Base-by-base conservation (phyloP, 1,284 basidiomycete genomes). In the Xerocomus amazonicus region DNA sequence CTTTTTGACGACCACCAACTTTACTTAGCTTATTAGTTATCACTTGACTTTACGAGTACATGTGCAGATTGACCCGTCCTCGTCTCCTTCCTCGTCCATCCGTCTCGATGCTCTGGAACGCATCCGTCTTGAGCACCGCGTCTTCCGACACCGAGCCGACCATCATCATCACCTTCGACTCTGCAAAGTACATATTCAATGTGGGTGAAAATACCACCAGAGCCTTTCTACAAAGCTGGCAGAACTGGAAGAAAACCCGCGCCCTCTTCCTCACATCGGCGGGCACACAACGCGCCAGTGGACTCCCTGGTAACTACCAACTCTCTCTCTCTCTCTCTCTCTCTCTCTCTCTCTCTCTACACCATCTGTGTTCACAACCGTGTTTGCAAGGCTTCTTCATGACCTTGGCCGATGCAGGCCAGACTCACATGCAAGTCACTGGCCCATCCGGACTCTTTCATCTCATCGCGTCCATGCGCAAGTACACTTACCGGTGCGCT, bases 181-280 rank as follows among this genome's bases (percentile, higher is more conserved):
- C 81, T 43, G 83, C 78, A 7, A 87, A 90, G 60, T 95, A 93
- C 59, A 74, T 94, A 45, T 92, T 96, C 75, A 94, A 95, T 67
- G 83, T 77, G 3, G 84, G 89, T 6, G 92, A 96, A 65, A 90
- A 87, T 48, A 85, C 86, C 0, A 84, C 84, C 44, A 74, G 93
- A 31, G 70, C 84, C 0, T 87, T 87, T 59, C 69, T 84, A 7
- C 86, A 93, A 69, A 83, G 81, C 56, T 73, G 73, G 52, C 69
- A 77, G 33, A 79, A 79, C 39, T 81, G 86, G 75, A 80, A 76
- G 59, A 83, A 79, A 49, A 74, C 86, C 3, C 78, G 77, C 42
- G 85, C 76, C 2, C 58, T 95, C 12, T 95, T 96, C 68, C 70
- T 94, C 51, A 87, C 86, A 1, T 79, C 81, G 45, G 73, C 81